A percentile compares a stretch with the other conserved stretches of the same genome.
These are phyloP conservation scores for Irpex rosettiformis DNA, from an alignment of 1,284 basidiomycete species.

Conservation along the genomic window DNA sequence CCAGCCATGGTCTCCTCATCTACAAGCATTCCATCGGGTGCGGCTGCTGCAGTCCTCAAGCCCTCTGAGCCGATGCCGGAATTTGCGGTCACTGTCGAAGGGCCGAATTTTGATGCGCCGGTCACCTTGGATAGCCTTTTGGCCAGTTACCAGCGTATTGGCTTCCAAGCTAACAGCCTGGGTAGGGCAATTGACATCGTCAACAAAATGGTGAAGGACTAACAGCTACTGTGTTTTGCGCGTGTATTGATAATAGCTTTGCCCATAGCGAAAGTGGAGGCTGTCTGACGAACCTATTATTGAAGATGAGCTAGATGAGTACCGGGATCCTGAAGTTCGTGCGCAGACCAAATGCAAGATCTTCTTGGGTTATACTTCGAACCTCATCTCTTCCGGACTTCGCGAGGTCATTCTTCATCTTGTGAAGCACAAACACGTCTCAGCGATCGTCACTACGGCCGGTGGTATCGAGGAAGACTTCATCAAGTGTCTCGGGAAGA, in stretches of 20 bases:
- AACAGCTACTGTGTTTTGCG: background rate
- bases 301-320: slow-evolving; percentile 68
- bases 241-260: slow-evolving; percentile 11
- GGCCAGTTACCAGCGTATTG: slow-evolving; percentile 82
- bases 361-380: slow-evolving; percentile 98
- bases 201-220: slow-evolving; percentile 72
- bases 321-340: slow-evolving; percentile 55
- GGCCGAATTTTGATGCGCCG: slow-evolving; percentile 82
- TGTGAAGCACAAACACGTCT: slow-evolving; percentile 91
- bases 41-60: slow-evolving; percentile 72
- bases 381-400: slow-evolving; percentile 96
- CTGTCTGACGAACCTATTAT: slow-evolving; percentile 76
- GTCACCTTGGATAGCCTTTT: slow-evolving; percentile 74
- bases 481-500: slow-evolving; percentile 97
- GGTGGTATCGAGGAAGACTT: slow-evolving; percentile 99
- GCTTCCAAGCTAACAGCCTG: slow-evolving; percentile 94
- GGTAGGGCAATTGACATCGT: slow-evolving; percentile 89
- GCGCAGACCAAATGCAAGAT: slow-evolving; percentile 76
- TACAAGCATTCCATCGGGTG: slow-evolving; percentile 43
- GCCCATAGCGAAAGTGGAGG: slow-evolving; percentile 70
- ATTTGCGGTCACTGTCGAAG: slow-evolving; percentile 72
- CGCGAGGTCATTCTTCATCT: slow-evolving; percentile 93
- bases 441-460: slow-evolving; percentile 93
- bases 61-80: slow-evolving; percentile 78
- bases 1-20: slow-evolving; percentile 19